phyloP scores from a whole-genome alignment of 768 basidiomycete genomes.

The Lactifluus piperatus region DNA sequence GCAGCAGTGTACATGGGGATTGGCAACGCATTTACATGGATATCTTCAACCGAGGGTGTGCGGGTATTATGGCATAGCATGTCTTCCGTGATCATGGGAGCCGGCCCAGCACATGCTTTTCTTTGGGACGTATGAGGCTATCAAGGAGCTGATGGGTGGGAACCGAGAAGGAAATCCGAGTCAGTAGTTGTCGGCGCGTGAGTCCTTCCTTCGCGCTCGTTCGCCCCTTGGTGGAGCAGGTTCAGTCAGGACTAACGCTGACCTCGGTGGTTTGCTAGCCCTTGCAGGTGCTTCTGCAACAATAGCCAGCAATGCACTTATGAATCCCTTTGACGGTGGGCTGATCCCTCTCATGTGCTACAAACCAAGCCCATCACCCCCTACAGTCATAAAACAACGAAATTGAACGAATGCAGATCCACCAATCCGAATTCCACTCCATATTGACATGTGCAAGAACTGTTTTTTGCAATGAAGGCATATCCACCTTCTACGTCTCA shows the following conservation, averaged over 20 bases:
- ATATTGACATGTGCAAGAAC: slow-evolving; percentile 78
- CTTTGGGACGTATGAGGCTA: no score
- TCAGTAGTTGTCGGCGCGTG: slow-evolving; percentile 86
- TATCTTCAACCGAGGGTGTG: no score
- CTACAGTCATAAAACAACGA: slow-evolving; percentile 94
- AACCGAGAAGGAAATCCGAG: no score
- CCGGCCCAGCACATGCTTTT: slow-evolving; percentile 95
- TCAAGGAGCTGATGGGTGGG: no score
- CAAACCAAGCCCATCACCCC: slow-evolving; percentile 7
- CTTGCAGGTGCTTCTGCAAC: slow-evolving; percentile 92
- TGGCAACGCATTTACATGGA: no score
- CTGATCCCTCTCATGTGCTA: slow-evolving; percentile 11
- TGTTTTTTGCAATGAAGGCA: slow-evolving; percentile 79
- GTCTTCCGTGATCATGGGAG: slow-evolving; percentile 89
- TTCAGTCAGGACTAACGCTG: not conserved
- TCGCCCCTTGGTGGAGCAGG: not conserved
- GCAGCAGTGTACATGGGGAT: no score
- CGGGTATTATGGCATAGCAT: no score
- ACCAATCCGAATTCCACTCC: slow-evolving; percentile 84
- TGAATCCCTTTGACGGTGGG: slow-evolving; percentile 99
- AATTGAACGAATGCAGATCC: slow-evolving; percentile 99
- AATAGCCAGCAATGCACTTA: slow-evolving; percentile 90
- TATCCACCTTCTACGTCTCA: slow-evolving; percentile 92
- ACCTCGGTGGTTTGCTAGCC: slow-evolving; percentile 36
- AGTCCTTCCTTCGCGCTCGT: slow-evolving; percentile 28